A percentile compares a stretch with the other conserved stretches of the same genome.
Evolutionary conservation across 805 yeast genomes (phyloP).

Genomic region (fission yeast (Schizosaccharomyces pombe)): ASM294v3 CU329670.1:2222501-2223000

Average conservation of each 20-base stretch:
- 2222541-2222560: constrained; percentile 88
- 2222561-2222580: constrained; percentile 67
- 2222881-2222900: constrained; percentile 71
- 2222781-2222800: constrained; percentile 87
- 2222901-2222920: constrained; percentile 64
- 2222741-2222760: constrained; percentile 91
- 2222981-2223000: constrained; percentile 62
- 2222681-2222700: constrained; percentile 90
- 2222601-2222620: constrained; percentile 96
- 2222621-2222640: constrained; percentile 61
- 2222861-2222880: constrained; percentile 62
- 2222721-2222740: constrained; percentile 85
- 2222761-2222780: constrained; percentile 89
- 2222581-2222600: constrained; percentile 81
- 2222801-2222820: constrained; percentile 71
- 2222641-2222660: constrained; percentile 91
- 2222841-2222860: constrained; percentile 83
- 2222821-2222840: constrained; percentile 70
- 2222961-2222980: constrained; percentile 50
- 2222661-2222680: constrained; percentile 87
- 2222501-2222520: constrained; percentile 77
- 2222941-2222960: constrained; percentile 89
- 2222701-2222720: constrained; percentile 65
- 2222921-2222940: constrained; percentile 58
- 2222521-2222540: constrained; percentile 62